Base-by-base conservation (phyloP, 768 basidiomycete genomes). In the Podaxis pistillaris region DNA sequence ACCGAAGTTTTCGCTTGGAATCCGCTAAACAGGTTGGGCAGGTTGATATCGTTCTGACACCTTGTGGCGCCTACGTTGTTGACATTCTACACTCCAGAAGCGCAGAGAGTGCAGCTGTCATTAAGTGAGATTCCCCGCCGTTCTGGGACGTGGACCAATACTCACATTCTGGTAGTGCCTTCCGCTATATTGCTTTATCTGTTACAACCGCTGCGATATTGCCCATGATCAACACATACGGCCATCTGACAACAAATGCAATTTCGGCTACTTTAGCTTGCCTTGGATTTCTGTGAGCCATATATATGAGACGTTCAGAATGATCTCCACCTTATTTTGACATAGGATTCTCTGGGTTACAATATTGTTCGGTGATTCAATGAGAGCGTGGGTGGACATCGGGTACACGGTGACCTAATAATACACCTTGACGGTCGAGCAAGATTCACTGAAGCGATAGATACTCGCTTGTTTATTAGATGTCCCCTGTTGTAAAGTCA, bases 31-130 rank as follows among this genome's bases (percentile, higher is more conserved):
- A n/a, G 1, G 22, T 6, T 40, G 12, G 8, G 11, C 49, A 90
- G 87, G 81, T 86, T n/a, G 83, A 89, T 64, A 68, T 84, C 50
- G 81, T 83, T 11, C 72, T 89, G 36, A 79, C 80, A 6, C 87
- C 88, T 0, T 75, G 76, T 17, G 77, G 82, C 9, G 78, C 88
- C 5, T 89, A 89, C 63, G 72, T 74, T 44, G 80, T 89, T 6
- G 89, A 90, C 64, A 72, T 89, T n/a, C 64, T 90, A 72, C 87
- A 85, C 33, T 69, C 76, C 26, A 78, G 80, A 24, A 89, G 88
- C 65, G 86, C 89, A 1, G 88, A 90, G 68, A 77, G 80, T 24
- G 78, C 81, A 70, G 88, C 86, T 2, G 86, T 83, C 0, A 76
- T 75, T 58, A 74, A 73, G 89, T 88, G 58, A 47, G 83, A 30